phyloP scores from a whole-genome alignment of 495 filamentous ascomycete species.

The Penicillium fimorum region DNA sequence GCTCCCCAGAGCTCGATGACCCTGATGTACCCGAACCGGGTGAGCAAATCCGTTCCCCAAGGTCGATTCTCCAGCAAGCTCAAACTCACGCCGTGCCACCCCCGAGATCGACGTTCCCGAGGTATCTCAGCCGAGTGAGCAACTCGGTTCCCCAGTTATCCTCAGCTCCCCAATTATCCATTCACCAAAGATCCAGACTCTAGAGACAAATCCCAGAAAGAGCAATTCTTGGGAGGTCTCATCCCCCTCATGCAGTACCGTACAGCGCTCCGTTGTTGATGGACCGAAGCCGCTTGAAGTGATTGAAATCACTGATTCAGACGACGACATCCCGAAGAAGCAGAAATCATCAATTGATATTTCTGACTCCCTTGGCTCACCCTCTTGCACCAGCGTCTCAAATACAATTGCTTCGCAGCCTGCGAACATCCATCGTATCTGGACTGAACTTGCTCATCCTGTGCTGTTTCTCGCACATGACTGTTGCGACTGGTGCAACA shows the following conservation, averaged over 20 bases:
- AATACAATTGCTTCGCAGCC: not conserved
- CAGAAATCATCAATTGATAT: not conserved
- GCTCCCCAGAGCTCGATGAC: not conserved
- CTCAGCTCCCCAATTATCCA: not conserved
- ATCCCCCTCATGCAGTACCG: too few species aligned
- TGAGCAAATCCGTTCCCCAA: not conserved
- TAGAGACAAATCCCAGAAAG: not conserved
- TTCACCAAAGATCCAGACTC: not conserved
- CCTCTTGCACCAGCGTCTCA: too few species aligned
- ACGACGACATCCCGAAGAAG: not conserved
- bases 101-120: not conserved
- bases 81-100: not conserved
- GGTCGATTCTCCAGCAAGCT: not conserved
- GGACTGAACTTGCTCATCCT: conserved; percentile 9
- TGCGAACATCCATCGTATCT: not conserved
- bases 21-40: not conserved
- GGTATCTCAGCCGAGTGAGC: not conserved
- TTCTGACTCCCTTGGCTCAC: not conserved
- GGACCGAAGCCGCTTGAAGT: not conserved
- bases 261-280: not conserved
- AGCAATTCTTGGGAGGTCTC: not conserved
- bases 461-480: not conserved
- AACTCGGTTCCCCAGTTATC: not conserved
- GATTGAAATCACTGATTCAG: not conserved
- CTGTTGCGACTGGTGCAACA: conserved; percentile 18